Evolutionary conservation across 2,329 filamentous ascomycete species (phyloP).

Genomic region (Trichothecium roseum): DNA sequence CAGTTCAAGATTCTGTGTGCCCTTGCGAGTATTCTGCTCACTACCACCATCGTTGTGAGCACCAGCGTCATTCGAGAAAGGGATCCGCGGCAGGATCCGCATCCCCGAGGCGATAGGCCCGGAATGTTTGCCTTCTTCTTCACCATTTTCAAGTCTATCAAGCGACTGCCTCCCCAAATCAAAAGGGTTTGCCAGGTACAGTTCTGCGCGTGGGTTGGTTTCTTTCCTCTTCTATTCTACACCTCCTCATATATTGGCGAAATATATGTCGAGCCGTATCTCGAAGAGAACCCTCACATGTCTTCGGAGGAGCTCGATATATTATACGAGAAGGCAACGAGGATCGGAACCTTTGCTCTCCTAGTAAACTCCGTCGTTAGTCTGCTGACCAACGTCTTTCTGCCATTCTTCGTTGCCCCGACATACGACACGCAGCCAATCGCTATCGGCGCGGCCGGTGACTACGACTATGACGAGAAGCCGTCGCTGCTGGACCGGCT

Average conservation of each 20-base stretch:
- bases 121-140: conserved; percentile 72
- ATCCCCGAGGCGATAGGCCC: conserved; percentile 45
- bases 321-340: conserved; percentile 75
- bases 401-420: conserved; percentile 78
- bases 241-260: conserved; percentile 89
- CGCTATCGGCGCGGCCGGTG: conserved; percentile 14
- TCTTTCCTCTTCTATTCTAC: conserved; percentile 94
- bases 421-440: conserved; percentile 51
- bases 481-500: conserved; percentile 47
- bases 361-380: conserved; percentile 83
- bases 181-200: conserved; percentile 72
- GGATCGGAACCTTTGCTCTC: conserved; percentile 80
- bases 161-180: conserved; percentile 71
- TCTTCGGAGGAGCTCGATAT: conserved; percentile 63
- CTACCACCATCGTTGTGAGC: conserved; percentile 59
- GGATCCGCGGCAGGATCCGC: conserved; percentile 65
- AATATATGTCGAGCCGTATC: conserved; percentile 78
- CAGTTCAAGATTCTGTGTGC: conserved; percentile 91
- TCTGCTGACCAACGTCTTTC: conserved; percentile 67
- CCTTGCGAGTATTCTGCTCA: conserved; percentile 68
- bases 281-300: conserved; percentile 69
- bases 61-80: conserved; percentile 62
- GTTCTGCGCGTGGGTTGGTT: conserved; percentile 85
- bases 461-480: conserved; percentile 17
- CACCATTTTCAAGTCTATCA: conserved; percentile 66